Evolutionary conservation across 257 asterid genomes (phyloP).

Genomic region (Przewalskia tangutica): DNA sequence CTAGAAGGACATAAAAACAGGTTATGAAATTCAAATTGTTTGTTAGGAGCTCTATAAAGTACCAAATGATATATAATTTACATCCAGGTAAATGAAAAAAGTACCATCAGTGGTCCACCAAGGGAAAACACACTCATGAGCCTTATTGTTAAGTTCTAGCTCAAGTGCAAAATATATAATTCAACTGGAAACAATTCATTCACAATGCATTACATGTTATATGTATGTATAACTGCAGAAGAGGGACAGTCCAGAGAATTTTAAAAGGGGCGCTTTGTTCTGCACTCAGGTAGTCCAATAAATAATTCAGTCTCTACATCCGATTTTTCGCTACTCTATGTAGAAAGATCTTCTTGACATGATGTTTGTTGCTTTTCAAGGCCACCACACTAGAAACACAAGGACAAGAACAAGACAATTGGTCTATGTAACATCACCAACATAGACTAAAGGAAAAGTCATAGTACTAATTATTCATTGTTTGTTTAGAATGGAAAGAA

Average conservation of each 20-base stretch:
- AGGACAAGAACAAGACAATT: background rate
- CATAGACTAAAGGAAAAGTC: background rate
- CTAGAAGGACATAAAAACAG: background rate
- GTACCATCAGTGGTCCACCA: background rate
- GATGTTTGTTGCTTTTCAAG: slow-evolving; percentile 13
- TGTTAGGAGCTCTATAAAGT: background rate
- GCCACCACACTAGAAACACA: slow-evolving; percentile 33
- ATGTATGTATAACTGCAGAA: background rate
- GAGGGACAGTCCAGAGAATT: background rate
- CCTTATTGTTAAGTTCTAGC: background rate
- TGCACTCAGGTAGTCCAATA: slow-evolving; percentile 65
- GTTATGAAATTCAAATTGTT: background rate
- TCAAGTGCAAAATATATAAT: background rate
- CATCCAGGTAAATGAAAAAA: background rate
- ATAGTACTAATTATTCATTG: background rate
- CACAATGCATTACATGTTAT: background rate
- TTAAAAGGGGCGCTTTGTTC: slow-evolving; percentile 24
- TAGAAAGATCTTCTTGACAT: slow-evolving; percentile 21
- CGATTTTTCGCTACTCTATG: slow-evolving; percentile 51
- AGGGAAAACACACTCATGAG: background rate
- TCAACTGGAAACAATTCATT: background rate
- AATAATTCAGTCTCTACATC: slow-evolving; percentile 79
- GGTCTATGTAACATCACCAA: background rate
- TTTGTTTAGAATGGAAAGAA: background rate
- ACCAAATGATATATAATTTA: background rate